Conservation (phyloP, 768 basidiomycete genomes). For the Lactarius hengduanensis region DNA sequence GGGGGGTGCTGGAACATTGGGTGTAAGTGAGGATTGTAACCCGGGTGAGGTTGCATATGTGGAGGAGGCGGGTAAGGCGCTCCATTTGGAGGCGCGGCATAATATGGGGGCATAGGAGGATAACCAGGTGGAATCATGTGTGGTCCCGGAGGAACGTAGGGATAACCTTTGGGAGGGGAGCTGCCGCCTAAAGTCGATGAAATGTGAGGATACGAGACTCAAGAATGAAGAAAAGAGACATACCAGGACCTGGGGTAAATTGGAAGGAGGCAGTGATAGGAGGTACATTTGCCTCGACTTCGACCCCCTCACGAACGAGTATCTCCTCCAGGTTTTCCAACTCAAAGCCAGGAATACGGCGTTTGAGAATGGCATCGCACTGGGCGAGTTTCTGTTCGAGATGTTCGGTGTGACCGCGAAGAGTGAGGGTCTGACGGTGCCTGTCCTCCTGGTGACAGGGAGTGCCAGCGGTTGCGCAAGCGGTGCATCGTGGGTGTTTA, state of each 20-base stretch:
- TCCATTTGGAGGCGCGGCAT: constrained; percentile 38
- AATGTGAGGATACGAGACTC: constrained; percentile 29
- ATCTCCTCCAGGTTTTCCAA: constrained; percentile 65
- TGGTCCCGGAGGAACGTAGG: constrained; percentile 39
- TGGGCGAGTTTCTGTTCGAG: constrained; percentile 78
- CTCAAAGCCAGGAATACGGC: constrained; percentile 64
- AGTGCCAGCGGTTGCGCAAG: constrained; percentile 77
- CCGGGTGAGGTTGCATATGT: constrained; percentile 40
- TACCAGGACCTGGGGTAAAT: constrained; percentile 31
- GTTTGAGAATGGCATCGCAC: constrained; percentile 77
- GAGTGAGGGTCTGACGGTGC: constrained; percentile 83
- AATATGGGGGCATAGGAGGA: constrained; percentile 47
- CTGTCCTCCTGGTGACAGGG: constrained; percentile 86
- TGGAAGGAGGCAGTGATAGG: constrained; percentile 34
- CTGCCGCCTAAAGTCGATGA: constrained; percentile 29
- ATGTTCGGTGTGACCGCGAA: constrained; percentile 78
- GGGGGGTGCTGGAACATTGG: constrained; percentile 57
- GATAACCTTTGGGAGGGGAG: constrained; percentile 37
- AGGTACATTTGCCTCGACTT: constrained; percentile 36
- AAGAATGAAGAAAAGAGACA: constrained; percentile 28
- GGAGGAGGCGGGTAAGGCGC: constrained; percentile 43
- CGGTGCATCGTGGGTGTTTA: constrained; percentile 83
- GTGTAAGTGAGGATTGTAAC: constrained; percentile 58
- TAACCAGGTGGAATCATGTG: constrained; percentile 47
- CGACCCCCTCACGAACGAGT: constrained; percentile 65